These are phyloP conservation scores for Prinsepia uniflora DNA, from an alignment of 306 rosid genomes.

Conservation along the genomic window DNA sequence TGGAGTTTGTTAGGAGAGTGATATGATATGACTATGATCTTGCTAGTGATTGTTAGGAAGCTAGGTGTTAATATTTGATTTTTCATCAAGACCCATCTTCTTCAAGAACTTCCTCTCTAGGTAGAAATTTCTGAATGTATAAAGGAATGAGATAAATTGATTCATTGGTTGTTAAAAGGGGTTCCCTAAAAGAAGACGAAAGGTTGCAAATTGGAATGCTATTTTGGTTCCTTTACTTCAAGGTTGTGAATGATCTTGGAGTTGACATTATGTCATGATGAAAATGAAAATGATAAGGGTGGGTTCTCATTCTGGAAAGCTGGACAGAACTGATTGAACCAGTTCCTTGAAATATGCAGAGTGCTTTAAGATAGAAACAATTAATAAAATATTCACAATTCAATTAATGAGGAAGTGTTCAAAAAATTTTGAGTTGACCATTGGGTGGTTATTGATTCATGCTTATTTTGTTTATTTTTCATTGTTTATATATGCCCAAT, in stretches of 20 bases:
- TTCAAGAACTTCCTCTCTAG: background rate
- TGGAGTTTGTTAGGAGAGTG: background rate
- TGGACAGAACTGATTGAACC: background rate
- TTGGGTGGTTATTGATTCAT: too few relatives aligned
- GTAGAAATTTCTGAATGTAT: background rate
- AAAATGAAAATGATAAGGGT: slow-evolving; percentile 3
- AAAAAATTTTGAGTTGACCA: background rate
- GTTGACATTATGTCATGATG: background rate
- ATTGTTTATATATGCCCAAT: too few relatives aligned
- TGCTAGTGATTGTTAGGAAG: background rate
- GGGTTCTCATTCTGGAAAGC: background rate
- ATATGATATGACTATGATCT: background rate
- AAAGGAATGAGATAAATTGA: background rate
- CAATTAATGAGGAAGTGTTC: background rate
- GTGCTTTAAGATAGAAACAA: background rate
- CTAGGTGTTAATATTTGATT: background rate
- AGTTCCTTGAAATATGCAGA: background rate
- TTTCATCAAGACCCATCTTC: background rate
- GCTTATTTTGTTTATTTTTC: too few relatives aligned
- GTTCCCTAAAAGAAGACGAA: background rate
- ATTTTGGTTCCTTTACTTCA: background rate
- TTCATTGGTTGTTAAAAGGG: background rate
- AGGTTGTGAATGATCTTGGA: background rate
- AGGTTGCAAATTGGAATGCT: background rate
- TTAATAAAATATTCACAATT: background rate